Conservation (phyloP, 257 asterid species). For the Solanum bulbocastanum region DNA sequence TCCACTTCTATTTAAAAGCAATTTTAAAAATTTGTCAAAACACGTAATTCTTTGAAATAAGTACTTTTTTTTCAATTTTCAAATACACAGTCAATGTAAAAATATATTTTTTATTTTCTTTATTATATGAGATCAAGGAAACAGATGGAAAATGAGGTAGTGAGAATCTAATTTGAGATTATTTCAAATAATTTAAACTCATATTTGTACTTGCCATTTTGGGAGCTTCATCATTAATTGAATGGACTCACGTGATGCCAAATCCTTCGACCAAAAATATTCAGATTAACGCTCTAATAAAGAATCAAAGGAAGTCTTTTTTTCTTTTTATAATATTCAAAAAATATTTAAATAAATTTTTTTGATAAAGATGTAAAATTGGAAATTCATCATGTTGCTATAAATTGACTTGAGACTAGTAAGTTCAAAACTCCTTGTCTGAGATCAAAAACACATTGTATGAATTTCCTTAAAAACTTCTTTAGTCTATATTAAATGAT, state of each 20-base stretch:
- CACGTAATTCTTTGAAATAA: neutral
- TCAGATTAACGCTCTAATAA: neutral
- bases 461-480: neutral
- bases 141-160: neutral
- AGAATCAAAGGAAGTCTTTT: neutral
- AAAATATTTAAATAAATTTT: accelerated
- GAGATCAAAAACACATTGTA: neutral
- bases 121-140: neutral
- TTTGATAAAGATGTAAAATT: neutral
- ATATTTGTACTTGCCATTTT: neutral
- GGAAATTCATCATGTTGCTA: no score
- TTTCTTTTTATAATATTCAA: no score
- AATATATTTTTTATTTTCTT: neutral
- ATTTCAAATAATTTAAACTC: neutral
- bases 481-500: neutral
- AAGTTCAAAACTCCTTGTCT: neutral
- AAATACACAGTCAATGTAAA: neutral
- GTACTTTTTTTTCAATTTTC: no score
- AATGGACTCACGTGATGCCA: neutral
- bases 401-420: neutral
- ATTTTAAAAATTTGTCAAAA: neutral
- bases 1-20: neutral
- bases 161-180: neutral
- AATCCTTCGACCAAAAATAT: neutral
- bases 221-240: neutral